Evolutionary conservation across 306 rosid species (phyloP).

Genomic region (Quercus robur): DNA sequence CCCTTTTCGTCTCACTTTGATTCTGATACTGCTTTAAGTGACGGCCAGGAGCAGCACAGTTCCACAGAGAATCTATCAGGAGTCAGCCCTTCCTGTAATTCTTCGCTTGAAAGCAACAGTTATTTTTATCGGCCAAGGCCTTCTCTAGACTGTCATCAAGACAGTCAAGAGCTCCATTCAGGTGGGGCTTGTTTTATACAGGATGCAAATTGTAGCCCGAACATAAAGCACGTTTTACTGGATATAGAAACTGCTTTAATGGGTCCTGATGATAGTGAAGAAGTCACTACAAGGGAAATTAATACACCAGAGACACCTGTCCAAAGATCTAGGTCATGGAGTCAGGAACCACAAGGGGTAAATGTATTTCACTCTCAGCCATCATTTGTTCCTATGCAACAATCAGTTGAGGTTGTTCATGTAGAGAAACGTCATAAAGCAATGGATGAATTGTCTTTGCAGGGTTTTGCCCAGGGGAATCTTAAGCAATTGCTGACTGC

Average conservation of each 20-base stretch:
- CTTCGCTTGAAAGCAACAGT: conserved; percentile 50
- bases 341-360: conserved; percentile 36
- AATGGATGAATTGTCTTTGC: conserved; percentile 47
- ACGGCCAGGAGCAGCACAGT: conserved; percentile 56
- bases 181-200: conserved; percentile 25
- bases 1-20: conserved; percentile 58
- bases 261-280: conserved; percentile 69
- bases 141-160: conserved; percentile 30
- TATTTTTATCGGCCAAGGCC: conserved; percentile 31
- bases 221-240: conserved; percentile 47
- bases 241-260: conserved; percentile 79
- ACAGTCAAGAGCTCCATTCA: conserved; percentile 38
- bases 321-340: conserved; percentile 49
- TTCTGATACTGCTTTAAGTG: conserved; percentile 59
- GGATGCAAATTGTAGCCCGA: conserved; percentile 41
- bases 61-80: conserved; percentile 63
- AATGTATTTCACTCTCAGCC: conserved; percentile 38
- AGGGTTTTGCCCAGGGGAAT: conserved; percentile 39
- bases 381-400: conserved; percentile 34
- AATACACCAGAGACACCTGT: conserved; percentile 25
- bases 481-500: conserved; percentile 72
- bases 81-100: conserved; percentile 47
- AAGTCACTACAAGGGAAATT: conserved; percentile 35
- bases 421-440: conserved; percentile 57
- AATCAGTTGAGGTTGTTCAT: conserved; percentile 33